Conservation (phyloP, 1,284 basidiomycete species). For the Apiotrichum brassicae region DNA sequence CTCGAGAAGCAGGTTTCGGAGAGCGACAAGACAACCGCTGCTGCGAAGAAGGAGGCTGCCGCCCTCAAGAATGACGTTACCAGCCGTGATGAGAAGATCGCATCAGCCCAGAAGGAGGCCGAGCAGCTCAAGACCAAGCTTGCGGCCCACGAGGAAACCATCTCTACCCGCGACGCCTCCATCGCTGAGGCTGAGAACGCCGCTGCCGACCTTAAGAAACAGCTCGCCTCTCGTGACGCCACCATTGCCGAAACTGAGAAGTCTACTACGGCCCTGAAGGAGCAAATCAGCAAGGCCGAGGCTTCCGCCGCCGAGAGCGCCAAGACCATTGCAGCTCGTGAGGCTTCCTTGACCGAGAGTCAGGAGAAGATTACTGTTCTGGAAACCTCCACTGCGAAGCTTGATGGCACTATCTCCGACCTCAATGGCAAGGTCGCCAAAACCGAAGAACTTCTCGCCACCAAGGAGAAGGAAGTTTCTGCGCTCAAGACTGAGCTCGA, state of each 20-base stretch:
- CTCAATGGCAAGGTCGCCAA: not conserved
- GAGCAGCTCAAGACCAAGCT: not conserved
- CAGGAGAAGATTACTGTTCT: not conserved
- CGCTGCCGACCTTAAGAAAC: not conserved
- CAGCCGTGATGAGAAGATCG: constrained; percentile 11
- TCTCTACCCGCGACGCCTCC: not conserved
- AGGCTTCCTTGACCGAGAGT: constrained; percentile 14
- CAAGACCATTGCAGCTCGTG: constrained; percentile 10
- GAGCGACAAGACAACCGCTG: not conserved
- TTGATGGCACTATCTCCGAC: not conserved
- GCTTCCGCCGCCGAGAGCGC: not conserved
- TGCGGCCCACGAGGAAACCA: constrained; percentile 14
- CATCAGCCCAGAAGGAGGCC: constrained; percentile 7
- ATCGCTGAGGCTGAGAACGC: not conserved
- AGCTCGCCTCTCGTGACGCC: not conserved
- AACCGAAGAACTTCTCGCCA: not conserved
- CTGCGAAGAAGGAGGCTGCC: not conserved
- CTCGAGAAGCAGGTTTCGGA: not conserved
- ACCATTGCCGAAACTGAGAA: not conserved
- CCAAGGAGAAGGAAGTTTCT: not conserved
- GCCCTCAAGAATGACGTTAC: not conserved
- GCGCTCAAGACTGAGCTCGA: constrained; percentile 1
- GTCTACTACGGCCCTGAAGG: not conserved
- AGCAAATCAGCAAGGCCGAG: not conserved
- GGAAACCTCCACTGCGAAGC: not conserved